phyloP scores from a whole-genome alignment of 805 yeast genomes.

The Brettanomyces custersianus region DNA sequence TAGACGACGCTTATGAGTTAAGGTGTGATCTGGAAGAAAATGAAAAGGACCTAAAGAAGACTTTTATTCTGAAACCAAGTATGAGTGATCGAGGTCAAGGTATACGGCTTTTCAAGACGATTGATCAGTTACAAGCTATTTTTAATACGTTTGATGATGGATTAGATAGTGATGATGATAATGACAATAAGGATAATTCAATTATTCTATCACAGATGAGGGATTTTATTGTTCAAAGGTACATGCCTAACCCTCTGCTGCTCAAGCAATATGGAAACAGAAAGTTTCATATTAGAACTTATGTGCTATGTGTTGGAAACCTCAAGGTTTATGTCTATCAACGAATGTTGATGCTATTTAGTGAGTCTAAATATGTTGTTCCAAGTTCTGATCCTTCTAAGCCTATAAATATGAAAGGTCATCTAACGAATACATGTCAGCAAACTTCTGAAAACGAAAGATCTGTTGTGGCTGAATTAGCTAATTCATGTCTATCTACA shows the following conservation, averaged over 20 bases:
- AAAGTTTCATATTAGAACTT: conserved; percentile 85
- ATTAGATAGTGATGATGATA: conserved; percentile 48
- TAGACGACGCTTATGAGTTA: conserved; percentile 88
- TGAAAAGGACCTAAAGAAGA: conserved; percentile 23
- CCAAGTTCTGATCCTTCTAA: conserved; percentile 25
- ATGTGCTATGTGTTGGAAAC: conserved; percentile 69
- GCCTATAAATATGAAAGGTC: conserved; percentile 51
- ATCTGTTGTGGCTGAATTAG: conserved; percentile 53
- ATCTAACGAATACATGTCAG: conserved; percentile 88
- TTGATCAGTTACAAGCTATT: conserved; percentile 71
- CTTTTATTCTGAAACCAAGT: conserved; percentile 91
- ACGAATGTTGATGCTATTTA: conserved; percentile 76
- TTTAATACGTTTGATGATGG: conserved; percentile 78
- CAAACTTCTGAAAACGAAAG: conserved; percentile 37
- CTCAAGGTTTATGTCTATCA: conserved; percentile 72
- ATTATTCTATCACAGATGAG: conserved; percentile 80
- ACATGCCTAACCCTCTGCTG: conserved; percentile 60
- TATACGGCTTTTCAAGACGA: conserved; percentile 68
- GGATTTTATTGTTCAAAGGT: conserved; percentile 86
- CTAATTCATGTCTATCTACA: conserved; percentile 33
- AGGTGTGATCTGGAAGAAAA: conserved; percentile 63
- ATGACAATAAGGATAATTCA: conserved; percentile 59
- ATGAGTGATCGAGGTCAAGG: conserved; percentile 99
- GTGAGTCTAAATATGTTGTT: conserved; percentile 40
- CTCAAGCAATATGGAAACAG: conserved; percentile 48